These are phyloP conservation scores for Leccinum disarticulatum DNA, from an alignment of 768 basidiomycete species.

Conservation along the genomic window DNA sequence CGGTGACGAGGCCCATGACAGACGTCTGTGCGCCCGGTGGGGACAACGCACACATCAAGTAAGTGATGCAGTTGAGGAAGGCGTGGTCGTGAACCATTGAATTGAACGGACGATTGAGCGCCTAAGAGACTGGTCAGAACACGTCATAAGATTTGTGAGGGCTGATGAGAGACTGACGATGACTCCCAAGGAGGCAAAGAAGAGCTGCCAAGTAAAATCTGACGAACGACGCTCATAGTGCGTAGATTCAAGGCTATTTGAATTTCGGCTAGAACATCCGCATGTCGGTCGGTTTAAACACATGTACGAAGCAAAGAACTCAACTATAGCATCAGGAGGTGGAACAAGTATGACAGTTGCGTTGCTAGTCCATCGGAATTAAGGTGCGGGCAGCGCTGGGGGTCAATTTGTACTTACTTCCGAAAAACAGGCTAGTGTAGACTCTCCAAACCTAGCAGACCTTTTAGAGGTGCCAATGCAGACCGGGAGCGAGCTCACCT, in stretches of 20 bases:
- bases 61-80: slow-evolving; percentile 64
- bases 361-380: slow-evolving; percentile 19
- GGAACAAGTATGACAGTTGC: slow-evolving; percentile 39
- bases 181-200: slow-evolving; percentile 53
- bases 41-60: slow-evolving; percentile 66
- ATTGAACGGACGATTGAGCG: slow-evolving; percentile 59
- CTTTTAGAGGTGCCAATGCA: not conserved
- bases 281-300: not conserved
- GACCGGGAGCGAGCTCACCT: slow-evolving; percentile 41
- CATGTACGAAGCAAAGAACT: slow-evolving; percentile 8
- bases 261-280: slow-evolving; percentile 51
- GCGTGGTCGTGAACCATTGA: slow-evolving; percentile 60
- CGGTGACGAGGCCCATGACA: slow-evolving; percentile 73
- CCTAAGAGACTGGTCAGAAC: slow-evolving; percentile 28
- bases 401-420: slow-evolving; percentile 40
- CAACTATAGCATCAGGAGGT: slow-evolving; percentile 45
- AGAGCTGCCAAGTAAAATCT: slow-evolving; percentile 76
- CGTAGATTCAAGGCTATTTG: slow-evolving; percentile 61
- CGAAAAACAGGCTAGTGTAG: slow-evolving; percentile 73
- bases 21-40: slow-evolving; percentile 68
- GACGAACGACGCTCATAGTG: slow-evolving; percentile 61
- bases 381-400: not conserved
- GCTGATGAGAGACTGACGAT: slow-evolving; percentile 47
- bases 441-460: slow-evolving; percentile 66
- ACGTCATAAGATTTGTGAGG: not conserved